A percentile compares a stretch with the other conserved stretches of the same genome.
phyloP scores from a whole-genome alignment of 2,329 filamentous ascomycete species.

The Trichoderma asperellum region DNA sequence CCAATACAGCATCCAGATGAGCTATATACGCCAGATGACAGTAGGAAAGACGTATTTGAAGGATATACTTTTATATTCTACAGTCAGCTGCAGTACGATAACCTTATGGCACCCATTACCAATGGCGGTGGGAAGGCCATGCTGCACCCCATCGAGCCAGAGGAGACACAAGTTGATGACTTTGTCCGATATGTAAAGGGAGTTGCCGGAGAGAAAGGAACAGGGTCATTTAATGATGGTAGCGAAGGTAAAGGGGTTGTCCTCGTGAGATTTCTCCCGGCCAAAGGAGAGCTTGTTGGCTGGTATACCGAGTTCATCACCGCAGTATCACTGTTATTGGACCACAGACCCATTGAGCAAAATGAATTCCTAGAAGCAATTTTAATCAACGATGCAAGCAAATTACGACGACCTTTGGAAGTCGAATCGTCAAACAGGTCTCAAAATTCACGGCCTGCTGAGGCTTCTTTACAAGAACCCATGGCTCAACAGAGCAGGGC shows the following conservation, averaged over 20 bases:
- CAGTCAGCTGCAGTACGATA: constrained; percentile 73
- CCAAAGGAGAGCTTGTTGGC: constrained; percentile 55
- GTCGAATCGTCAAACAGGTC: constrained; percentile 43
- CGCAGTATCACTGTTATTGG: constrained; percentile 70
- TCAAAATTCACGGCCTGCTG: constrained; percentile 30
- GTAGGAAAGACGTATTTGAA: constrained; percentile 74
- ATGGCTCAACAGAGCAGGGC: constrained; percentile 20
- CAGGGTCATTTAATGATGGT: constrained; percentile 66
- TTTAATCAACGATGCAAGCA: constrained; percentile 74
- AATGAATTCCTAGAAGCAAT: constrained; percentile 93
- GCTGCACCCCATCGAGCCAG: constrained; percentile 62
- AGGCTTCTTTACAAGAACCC: constrained; percentile 18
- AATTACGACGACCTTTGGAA: constrained; percentile 70
- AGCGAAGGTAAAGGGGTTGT: constrained; percentile 73
- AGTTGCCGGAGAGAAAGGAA: constrained; percentile 73
- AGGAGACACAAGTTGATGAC: constrained; percentile 71
- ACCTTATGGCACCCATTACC: constrained; percentile 72
- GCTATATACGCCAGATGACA: constrained; percentile 71
- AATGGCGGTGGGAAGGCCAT: constrained; percentile 83
- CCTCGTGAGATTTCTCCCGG: constrained; percentile 71
- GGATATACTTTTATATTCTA: constrained; percentile 91
- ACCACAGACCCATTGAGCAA: constrained; percentile 84
- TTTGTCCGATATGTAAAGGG: constrained; percentile 77
- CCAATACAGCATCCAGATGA: constrained; percentile 68
- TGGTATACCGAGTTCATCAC: constrained; percentile 75